phyloP scores from a whole-genome alignment of 495 filamentous ascomycete species.

The Halenospora varia region DNA sequence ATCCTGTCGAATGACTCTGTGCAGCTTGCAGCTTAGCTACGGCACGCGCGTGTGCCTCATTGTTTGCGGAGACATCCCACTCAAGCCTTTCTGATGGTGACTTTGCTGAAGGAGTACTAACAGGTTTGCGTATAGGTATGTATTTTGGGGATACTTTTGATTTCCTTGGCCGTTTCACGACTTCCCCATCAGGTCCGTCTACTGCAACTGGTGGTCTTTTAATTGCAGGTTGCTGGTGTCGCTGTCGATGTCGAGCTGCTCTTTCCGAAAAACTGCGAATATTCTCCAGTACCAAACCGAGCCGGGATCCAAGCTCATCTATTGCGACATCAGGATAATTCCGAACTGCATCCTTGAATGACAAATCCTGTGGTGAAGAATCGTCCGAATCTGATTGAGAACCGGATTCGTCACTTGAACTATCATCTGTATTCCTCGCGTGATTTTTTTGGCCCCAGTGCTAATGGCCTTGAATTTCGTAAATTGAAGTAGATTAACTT shows the following conservation, averaged over 20 bases:
- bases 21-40: neutral
- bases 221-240: neutral
- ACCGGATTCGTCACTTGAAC: neutral
- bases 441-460: neutral
- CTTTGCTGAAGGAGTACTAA: neutral
- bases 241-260: neutral
- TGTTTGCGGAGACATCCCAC: neutral
- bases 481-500: constrained; percentile 3
- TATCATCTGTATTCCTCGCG: neutral
- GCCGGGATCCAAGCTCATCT: neutral
- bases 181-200: neutral
- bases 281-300: neutral
- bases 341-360: neutral
- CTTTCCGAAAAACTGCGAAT: neutral
- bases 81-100: neutral
- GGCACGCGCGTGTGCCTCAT: neutral
- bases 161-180: neutral
- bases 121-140: neutral
- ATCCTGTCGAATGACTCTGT: neutral
- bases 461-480: constrained; percentile 1
- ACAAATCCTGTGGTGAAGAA: neutral
- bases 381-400: neutral
- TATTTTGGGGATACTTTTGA: neutral
- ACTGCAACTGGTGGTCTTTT: neutral
- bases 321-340: neutral